Conservation (phyloP, 2,329 filamentous ascomycete genomes). For the Aspergillus glaucus region DNA sequence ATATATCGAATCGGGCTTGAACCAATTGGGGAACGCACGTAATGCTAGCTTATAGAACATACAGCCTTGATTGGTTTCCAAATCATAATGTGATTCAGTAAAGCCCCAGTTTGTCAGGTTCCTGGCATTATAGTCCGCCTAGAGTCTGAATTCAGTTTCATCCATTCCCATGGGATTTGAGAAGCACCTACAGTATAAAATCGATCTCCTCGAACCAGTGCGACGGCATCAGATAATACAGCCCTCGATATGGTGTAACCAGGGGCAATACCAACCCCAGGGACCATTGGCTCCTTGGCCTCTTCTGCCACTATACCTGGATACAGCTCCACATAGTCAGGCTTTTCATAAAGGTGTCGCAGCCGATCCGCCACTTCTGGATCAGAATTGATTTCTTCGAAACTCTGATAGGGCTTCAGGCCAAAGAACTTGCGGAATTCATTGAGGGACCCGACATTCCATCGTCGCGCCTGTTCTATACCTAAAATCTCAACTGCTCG, state of each 20-base stretch:
- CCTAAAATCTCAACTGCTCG: slow-evolving; percentile 1
- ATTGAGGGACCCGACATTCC: slow-evolving; percentile 3
- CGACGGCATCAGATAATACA: not conserved
- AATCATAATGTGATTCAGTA: not conserved
- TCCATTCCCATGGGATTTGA: no score
- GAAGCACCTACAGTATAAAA: not conserved
- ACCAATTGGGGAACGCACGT: not conserved
- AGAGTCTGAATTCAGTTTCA: no score
- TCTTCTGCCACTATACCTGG: slow-evolving; percentile 5
- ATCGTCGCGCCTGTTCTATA: slow-evolving; percentile 5
- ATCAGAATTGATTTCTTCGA: slow-evolving; percentile 4
- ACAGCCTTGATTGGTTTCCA: not conserved
- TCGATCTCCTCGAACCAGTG: not conserved
- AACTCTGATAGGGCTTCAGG: slow-evolving; percentile 4
- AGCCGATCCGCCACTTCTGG: not conserved
- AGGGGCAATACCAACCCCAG: not conserved
- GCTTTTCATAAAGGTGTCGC: not conserved
- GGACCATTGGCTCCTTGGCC: slow-evolving; percentile 3
- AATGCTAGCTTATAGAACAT: not conserved
- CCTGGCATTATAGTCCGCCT: not conserved
- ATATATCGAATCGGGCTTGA: not conserved
- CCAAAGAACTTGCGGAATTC: slow-evolving; percentile 5
- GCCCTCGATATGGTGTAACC: not conserved
- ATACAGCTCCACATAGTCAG: slow-evolving; percentile 5
- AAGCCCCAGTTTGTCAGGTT: not conserved